Evolutionary conservation across 2,329 filamentous ascomycete genomes (phyloP), one percentile per base, ranked within the genome.

Genomic region (Leptographium procerum): DNA sequence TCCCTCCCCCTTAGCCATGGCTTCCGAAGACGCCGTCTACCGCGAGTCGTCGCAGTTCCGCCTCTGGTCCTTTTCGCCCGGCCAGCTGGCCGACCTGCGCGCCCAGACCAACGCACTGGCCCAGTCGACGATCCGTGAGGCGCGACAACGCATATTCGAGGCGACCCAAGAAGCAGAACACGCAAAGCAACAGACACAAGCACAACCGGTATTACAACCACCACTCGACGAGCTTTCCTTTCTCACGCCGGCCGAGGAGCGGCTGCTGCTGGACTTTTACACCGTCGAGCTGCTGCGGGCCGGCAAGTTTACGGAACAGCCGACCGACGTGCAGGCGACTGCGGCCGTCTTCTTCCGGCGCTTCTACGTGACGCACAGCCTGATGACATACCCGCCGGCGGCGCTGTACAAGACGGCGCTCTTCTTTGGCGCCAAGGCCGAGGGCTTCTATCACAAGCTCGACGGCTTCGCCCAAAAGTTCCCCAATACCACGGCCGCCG

Each of bases 351-450:
- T 95, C 70, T 81, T 99, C 61, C 88, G 89, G 58, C 88, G 94
- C 59, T 97, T 99, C 79, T 99, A 97, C 75, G 81, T 96, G 43
- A 92, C 88, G 67, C 96, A 97, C 73, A 95, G 89, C 47, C 84
- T 91, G 67, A 96, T 97, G 89, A 96, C 91, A 33, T 97, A 99
- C 69, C 89, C 92, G 62, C 92, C 91, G 0, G 88, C 89, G 62
- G 86, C 90, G 62, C 88, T 97, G 64, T 85, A 95, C 69, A 89
- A 91, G 68, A 94, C 91, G 33, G 89, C 88, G 40, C 81, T 99
- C 57, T 97, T 95, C 76, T 88, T 99, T 63, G 91, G 91, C 11
- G 91, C 87, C 66, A 99, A 99, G 74, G 89, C 90, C 5, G 92
- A 99, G 68, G 89, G 89, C 61, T 83, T 85, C 69, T 91, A 92